A percentile compares a stretch with the other conserved stretches of the same genome.
Conservation (phyloP, 1,284 basidiomycete species). For the Rhodotorula mucilaginosa region DNA sequence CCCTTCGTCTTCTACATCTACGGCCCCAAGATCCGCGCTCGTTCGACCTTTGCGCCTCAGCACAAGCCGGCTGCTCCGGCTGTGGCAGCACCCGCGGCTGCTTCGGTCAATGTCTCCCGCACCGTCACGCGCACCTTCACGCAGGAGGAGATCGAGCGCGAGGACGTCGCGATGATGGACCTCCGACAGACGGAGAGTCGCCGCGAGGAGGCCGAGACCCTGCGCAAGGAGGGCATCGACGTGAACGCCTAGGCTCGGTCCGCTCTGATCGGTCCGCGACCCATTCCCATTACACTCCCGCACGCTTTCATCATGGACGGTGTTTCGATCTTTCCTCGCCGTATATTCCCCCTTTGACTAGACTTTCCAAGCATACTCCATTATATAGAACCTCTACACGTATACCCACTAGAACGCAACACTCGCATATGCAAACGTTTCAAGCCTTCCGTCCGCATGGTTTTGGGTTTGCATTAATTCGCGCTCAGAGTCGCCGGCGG, state of each 20-base stretch:
- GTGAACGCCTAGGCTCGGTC: not conserved
- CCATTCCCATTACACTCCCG: not conserved
- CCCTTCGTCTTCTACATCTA: slow-evolving; percentile 55
- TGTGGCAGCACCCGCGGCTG: not conserved
- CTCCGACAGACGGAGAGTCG: not conserved
- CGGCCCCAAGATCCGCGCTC: slow-evolving; percentile 47
- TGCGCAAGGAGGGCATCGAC: slow-evolving; percentile 6
- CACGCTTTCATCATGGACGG: not conserved
- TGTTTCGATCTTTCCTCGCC: not conserved
- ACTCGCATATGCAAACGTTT: too few species aligned
- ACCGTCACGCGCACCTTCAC: not conserved
- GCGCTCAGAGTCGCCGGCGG: too few species aligned
- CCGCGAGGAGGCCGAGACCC: slow-evolving; percentile 9
- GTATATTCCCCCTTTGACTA: not conserved
- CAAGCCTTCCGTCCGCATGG: too few species aligned
- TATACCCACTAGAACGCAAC: too few species aligned
- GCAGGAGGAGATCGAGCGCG: slow-evolving; percentile 17
- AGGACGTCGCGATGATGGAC: slow-evolving; percentile 16
- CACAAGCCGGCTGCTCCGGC: slow-evolving; percentile 22
- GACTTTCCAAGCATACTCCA: not conserved
- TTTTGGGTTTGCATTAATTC: too few species aligned
- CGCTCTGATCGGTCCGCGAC: not conserved
- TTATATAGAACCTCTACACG: too few species aligned
- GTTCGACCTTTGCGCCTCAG: slow-evolving; percentile 35
- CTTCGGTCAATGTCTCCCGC: not conserved